These are phyloP conservation scores for Amanita pseudoporphyria DNA, from an alignment of 768 basidiomycete genomes.

Conservation along the genomic window DNA sequence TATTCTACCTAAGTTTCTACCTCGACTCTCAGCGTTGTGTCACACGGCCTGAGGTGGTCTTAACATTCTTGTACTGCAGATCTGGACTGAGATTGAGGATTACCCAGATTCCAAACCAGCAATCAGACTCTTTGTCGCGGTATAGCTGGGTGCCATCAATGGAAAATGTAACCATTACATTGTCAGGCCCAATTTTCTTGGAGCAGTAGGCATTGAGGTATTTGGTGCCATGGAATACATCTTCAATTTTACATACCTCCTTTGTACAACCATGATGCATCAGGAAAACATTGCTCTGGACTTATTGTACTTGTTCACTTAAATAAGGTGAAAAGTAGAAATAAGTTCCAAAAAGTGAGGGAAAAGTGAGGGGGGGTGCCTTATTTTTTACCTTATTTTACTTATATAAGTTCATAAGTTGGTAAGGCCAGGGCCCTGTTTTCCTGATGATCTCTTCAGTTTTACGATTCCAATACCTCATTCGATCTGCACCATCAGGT, in stretches of 20 bases:
- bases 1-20: too few species aligned
- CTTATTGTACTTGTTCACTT: too few species aligned
- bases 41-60: too few species aligned
- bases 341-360: too few species aligned
- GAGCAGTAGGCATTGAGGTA: constrained; percentile 14
- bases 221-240: constrained; percentile 19
- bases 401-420: too few species aligned
- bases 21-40: too few species aligned
- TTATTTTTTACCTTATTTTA: too few species aligned
- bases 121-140: constrained; percentile 29
- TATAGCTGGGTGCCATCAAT: constrained; percentile 34
- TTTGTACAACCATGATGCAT: too few species aligned
- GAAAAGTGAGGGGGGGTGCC: too few species aligned
- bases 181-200: constrained; percentile 15
- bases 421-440: too few species aligned
- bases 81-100: constrained; percentile 19
- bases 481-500: neutral
- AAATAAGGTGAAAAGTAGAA: too few species aligned
- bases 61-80: constrained; percentile 22
- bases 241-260: constrained; percentile 2
- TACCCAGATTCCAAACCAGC: constrained; percentile 30
- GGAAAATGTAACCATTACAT: constrained; percentile 22
- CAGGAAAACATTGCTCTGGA: too few species aligned
- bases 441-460: neutral
- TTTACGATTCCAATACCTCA: constrained; percentile 1